Conservation (phyloP, 2,329 filamentous ascomycete genomes). For the Fusarium ambrosium region DNA sequence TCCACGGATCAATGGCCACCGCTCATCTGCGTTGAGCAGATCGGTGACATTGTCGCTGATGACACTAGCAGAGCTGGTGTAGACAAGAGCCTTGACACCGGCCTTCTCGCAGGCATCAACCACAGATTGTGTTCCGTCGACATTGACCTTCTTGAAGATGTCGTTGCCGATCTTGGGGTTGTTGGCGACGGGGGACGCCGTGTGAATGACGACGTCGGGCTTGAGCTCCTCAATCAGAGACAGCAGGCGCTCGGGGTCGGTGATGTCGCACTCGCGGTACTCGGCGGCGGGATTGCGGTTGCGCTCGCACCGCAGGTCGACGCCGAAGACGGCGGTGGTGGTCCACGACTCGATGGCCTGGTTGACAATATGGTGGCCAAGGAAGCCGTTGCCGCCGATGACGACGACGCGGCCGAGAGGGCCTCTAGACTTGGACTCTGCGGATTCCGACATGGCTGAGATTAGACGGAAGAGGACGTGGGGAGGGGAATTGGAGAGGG, state of each 20-base stretch:
- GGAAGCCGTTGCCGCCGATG: constrained; percentile 86
- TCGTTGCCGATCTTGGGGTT: constrained; percentile 68
- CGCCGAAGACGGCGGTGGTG: constrained; percentile 71
- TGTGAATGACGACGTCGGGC: constrained; percentile 91
- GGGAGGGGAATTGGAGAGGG: constrained; percentile 21
- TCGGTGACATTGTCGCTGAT: constrained; percentile 85
- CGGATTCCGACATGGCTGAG: constrained; percentile 8
- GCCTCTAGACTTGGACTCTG: constrained; percentile 49
- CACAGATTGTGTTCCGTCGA: constrained; percentile 85
- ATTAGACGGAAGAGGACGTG: neutral
- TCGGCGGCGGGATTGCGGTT: constrained; percentile 72
- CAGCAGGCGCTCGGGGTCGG: constrained; percentile 71
- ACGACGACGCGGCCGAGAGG: constrained; percentile 79
- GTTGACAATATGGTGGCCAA: constrained; percentile 85
- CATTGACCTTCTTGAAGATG: constrained; percentile 85
- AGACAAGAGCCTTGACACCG: constrained; percentile 86
- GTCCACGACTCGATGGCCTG: constrained; percentile 71
- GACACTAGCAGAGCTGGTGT: constrained; percentile 90
- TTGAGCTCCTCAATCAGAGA: constrained; percentile 74
- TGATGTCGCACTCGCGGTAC: constrained; percentile 86
- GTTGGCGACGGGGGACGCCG: constrained; percentile 78
- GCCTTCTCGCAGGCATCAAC: constrained; percentile 78
- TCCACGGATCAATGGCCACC: constrained; percentile 81
- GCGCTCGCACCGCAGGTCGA: constrained; percentile 78
- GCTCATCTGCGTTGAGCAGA: constrained; percentile 87